Evolutionary conservation across 805 yeast genomes (phyloP), one percentile per base, ranked within the genome.

Genomic region (Candida adriatica): DNA sequence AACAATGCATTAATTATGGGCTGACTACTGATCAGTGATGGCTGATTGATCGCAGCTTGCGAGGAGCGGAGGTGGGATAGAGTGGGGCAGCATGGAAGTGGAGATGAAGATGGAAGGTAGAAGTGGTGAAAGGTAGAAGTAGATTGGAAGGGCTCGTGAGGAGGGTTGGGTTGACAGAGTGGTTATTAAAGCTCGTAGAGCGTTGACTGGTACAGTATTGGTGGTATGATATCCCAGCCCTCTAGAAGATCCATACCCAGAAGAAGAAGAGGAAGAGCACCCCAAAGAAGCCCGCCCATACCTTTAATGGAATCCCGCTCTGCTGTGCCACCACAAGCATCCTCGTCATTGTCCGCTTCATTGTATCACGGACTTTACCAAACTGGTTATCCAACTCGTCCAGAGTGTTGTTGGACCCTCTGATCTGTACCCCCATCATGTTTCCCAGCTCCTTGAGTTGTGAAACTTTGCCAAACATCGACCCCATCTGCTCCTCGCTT

Each of bases 341-440:
- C 24, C 70, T 62, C 29, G 59, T 61, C 56, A 68, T 67, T 3
- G 80, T 77, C 29, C 59, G 62, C 39, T 69, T 71, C 31, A 80
- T 63, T 34, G 62, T 59, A 2, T 54, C 46, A 13, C 71, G 54
- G 1, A 77, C 63, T 29, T 54, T 53, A 22, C 68, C 75, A 47
- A 73, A 73, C 13, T 65, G 59, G 22, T 66, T 49, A 6, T 62
- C 60, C 39, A 73, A 46, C 15, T 56, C 53, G 21, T 55, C 56
- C 26, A 73, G 46, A n/a, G 72, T 55, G 31, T 64, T 55, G 41
- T 65, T 66, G 18, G 76, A 67, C 18, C 68, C 68, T 22, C 70
- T 64, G 24, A 79, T 80, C 49, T 79, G 82, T 37, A 70, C 75
- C 11, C 84, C 84, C 70, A 79, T 79, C 42, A 59, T 66, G 27